A percentile compares a stretch with the other conserved stretches of the same genome.
Evolutionary conservation across 768 basidiomycete species (phyloP).

Genomic region (Obba rivulosa): DNA sequence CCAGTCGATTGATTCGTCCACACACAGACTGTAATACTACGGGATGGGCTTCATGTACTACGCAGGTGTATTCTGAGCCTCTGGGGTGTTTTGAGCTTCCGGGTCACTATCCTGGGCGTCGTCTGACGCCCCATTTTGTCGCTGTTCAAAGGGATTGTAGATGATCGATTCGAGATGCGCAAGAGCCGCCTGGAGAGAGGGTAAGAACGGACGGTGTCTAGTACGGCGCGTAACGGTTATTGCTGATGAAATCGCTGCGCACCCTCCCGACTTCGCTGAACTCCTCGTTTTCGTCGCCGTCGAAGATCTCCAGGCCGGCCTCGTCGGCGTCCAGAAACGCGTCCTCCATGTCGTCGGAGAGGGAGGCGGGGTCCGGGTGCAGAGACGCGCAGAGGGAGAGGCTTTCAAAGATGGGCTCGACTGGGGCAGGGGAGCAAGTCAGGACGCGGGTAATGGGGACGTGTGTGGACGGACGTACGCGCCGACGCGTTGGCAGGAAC

Average conservation of each 20-base stretch:
- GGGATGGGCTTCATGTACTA: no score
- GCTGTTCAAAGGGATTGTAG: constrained; percentile 40
- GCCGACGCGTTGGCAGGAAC: constrained; percentile 52
- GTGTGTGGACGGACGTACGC: constrained; percentile 47
- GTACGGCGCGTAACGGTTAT: constrained; percentile 80
- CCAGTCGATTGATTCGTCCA: neutral
- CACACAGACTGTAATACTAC: no score
- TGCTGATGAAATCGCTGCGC: constrained; percentile 82
- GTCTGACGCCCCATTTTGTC: constrained; percentile 7
- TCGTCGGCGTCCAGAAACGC: constrained; percentile 49
- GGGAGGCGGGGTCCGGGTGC: constrained; percentile 66
- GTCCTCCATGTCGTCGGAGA: constrained; percentile 40
- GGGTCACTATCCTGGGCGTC: constrained; percentile 10
- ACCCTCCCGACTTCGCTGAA: constrained; percentile 88
- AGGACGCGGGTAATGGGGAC: neutral
- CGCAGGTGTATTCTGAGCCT: no score
- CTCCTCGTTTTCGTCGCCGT: constrained; percentile 61
- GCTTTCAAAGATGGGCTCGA: constrained; percentile 83
- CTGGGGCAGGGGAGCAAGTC: constrained; percentile 32
- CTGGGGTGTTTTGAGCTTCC: no score
- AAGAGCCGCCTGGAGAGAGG: constrained; percentile 61
- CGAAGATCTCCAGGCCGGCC: constrained; percentile 44
- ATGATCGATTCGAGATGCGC: constrained; percentile 82
- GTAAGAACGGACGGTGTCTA: constrained; percentile 43
- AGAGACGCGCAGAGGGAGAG: constrained; percentile 80